Evolutionary conservation across 2,329 filamentous ascomycete species (phyloP).

Genomic region (Hypoxylon rubiginosum): DNA sequence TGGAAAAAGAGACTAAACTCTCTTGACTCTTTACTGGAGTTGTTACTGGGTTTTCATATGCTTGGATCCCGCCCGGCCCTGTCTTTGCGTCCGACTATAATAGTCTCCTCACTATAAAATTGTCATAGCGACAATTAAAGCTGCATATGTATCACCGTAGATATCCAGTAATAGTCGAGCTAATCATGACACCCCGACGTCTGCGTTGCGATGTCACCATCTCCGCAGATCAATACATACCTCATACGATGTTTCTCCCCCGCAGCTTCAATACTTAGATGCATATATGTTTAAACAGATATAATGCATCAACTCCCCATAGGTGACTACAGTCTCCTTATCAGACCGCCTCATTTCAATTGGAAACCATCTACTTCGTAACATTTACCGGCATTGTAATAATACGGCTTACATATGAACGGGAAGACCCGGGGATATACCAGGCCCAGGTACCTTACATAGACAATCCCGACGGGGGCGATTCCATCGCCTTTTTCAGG

Average conservation of each 20-base stretch:
- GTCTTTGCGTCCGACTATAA: constrained; percentile 22
- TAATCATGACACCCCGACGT: constrained; percentile 26
- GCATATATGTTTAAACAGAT: too few relatives aligned
- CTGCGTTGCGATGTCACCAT: constrained; percentile 33
- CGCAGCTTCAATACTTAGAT: neutral
- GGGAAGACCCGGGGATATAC: neutral
- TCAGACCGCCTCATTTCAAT: constrained; percentile 5
- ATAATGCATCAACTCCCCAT: neutral
- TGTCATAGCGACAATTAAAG: constrained; percentile 39
- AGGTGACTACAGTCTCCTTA: neutral
- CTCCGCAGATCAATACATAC: constrained; percentile 36
- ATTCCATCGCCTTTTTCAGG: constrained; percentile 1
- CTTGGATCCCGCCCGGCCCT: constrained; percentile 20
- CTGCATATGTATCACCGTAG: constrained; percentile 32
- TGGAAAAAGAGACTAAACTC: constrained; percentile 16
- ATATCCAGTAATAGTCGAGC: constrained; percentile 24
- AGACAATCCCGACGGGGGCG: too few relatives aligned
- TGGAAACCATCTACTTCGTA: neutral
- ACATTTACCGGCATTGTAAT: constrained; percentile 2
- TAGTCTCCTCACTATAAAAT: constrained; percentile 15
- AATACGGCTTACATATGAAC: neutral
- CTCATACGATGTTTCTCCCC: neutral
- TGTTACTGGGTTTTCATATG: constrained; percentile 12
- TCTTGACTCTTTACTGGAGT: constrained; percentile 9
- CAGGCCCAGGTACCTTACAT: neutral